Evolutionary conservation across 306 rosid genomes (phyloP), one percentile per base, ranked within the genome.

Genomic region (Comarum palustre): DNA sequence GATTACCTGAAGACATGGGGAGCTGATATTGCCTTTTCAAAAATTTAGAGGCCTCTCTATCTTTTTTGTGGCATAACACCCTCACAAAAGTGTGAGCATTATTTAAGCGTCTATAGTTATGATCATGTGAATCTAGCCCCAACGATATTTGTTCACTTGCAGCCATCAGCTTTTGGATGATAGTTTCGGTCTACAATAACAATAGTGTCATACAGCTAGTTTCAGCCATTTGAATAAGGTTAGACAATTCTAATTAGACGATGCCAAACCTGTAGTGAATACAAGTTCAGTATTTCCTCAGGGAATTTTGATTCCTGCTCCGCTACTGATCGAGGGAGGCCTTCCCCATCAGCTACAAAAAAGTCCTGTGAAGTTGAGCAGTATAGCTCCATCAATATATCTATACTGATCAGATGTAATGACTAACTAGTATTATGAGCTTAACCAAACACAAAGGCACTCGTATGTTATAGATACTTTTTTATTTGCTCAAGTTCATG

Each of bases 11-110:
- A 14, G 87, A 86, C 70, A 77, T 51, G 14, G 90, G 90, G 70
- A 86, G 85, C 76, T 83, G 82, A 81, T 83, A 86, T 27, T 78
- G 76, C 45, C 77, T 70, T 81, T 83, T 81, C 45, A 86, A 80
- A 72, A 83, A 86, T 58, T 38, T 66, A 47, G 87, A 86, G 79
- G 90, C 87, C 71, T 83, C 82, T 27, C 65, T 77, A 64, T 86
- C 87, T 74, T 83, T 86, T 77, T 83, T 83, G 86, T 86, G 90
- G 81, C 87, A 86, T 36, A 86, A 59, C 57, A 86, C 64, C 60
- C 87, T 84, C 61, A 86, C 71, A 51, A 83, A 74, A 29, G 84
- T 79, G 62, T 83, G 87, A 10, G 85, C 81, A 22, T 79, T 84
- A 7, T 78, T 60, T 34, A 86, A 70, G 13, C 55, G 68, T 34